Conservation (phyloP, 179 eudicot species). For the Beta macrorhiza region DNA sequence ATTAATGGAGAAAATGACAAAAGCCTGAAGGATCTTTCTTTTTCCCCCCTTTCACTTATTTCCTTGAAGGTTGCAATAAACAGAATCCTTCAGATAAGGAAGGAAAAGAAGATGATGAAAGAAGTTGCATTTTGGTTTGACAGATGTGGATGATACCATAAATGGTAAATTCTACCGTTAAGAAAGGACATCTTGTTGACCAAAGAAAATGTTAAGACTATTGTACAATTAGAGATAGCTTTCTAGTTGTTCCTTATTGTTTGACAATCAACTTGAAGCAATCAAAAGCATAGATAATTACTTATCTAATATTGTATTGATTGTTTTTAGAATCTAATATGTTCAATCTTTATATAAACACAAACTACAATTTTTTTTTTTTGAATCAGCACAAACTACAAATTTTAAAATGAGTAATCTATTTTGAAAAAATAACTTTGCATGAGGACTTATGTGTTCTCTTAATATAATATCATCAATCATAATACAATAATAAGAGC, state of each 20-base stretch:
- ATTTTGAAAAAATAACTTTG: too few relatives aligned
- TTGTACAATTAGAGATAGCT: background rate
- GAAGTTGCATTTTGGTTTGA: background rate
- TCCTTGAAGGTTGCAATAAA: slow-evolving; percentile 1
- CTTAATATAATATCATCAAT: too few relatives aligned
- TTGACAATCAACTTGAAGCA: background rate
- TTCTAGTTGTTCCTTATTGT: background rate
- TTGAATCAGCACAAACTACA: too few relatives aligned
- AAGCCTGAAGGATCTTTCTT: background rate
- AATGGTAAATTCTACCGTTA: slow-evolving; percentile 23
- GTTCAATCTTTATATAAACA: too few relatives aligned
- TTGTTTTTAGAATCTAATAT: too few relatives aligned
- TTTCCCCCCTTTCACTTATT: background rate
- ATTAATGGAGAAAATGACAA: background rate
- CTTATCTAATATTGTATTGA: too few relatives aligned
- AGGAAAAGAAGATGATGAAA: background rate
- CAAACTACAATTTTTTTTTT: too few relatives aligned
- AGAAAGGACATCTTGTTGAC: slow-evolving; percentile 23
- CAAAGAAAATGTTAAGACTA: background rate
- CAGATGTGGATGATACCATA: slow-evolving; percentile 11
- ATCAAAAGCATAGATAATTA: too few relatives aligned
- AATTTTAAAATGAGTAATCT: too few relatives aligned
- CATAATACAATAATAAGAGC: too few relatives aligned
- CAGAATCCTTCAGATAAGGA: slow-evolving; percentile 20
- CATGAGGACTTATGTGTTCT: too few relatives aligned